Evolutionary conservation across 208 protist genomes (phyloP), one percentile per base, ranked within the genome.

Genomic region (Crithidia expoeki): DNA sequence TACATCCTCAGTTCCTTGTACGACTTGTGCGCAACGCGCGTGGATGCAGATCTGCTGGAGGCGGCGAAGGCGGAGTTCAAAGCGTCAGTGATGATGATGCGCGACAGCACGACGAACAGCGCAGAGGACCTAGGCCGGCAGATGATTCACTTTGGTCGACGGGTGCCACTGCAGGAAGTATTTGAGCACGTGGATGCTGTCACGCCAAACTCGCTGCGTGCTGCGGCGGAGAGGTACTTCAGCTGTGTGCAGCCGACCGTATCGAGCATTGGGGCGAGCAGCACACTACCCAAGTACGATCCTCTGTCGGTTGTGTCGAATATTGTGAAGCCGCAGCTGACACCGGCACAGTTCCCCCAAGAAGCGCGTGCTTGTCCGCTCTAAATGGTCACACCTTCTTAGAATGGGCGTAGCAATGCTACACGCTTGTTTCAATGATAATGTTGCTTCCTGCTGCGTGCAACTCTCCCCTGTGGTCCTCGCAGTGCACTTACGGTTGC

Each of bases 71-170:
- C 86, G 58, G 90, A 98, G 78, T 94, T 97, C 78, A 98, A 98
- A 85, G 80, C 93, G 6, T 89, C 82, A 17, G 68, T 97, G 27
- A 85, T 98, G 76, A 90, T 98, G 87, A 92, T 95, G 83, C 85
- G 97, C 21, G 98, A 99, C 76, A 96, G 94, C 67, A 98, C 95
- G n/a, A 96, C 91, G 25, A 89, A 97, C 62, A 88, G 96, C 50
- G 88, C 89, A 14, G 97, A 99, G 77, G 98, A 99, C 56, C 92
- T 99, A 36, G 98, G 98, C n/a, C 83, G 98, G 19, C 97, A 99
- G 80, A 91, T 99, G 80, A 96, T 99, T 68, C 90, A 94, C 75
- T 89, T 88, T 65, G 90, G 90, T 21, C 83, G 85, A 36, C 86
- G 90, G 25, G 78, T 98, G 42, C 81, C 96, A 19, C 72, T 98